phyloP scores from a whole-genome alignment of 768 basidiomycete genomes.

The Russula lepida region DNA sequence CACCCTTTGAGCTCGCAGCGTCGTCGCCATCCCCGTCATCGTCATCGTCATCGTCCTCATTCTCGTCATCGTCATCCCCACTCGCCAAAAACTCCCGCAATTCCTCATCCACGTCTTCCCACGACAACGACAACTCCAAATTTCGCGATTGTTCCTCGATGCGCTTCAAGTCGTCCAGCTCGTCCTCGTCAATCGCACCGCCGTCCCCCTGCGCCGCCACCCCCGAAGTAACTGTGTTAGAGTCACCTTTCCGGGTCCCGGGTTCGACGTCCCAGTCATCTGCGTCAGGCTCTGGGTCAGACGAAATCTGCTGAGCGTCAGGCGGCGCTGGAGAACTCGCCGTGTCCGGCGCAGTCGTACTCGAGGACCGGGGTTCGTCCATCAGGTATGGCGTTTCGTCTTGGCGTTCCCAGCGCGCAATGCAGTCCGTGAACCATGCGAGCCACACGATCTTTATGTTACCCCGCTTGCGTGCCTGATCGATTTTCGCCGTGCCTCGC shows the following conservation, averaged over 20 bases:
- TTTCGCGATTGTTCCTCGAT: conserved; percentile 12
- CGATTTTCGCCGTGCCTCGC: conserved; percentile 90
- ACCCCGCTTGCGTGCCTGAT: conserved; percentile 67
- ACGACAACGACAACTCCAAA: conserved; percentile 13
- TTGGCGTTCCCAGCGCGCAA: conserved; percentile 80
- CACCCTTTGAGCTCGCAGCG: conserved; percentile 15
- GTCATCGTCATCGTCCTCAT: conserved; percentile 33
- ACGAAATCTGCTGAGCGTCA: conserved; percentile 47
- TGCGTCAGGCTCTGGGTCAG: conserved; percentile 55
- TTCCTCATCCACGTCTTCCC: conserved; percentile 19
- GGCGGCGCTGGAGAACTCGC: conserved; percentile 36
- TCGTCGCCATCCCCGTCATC: conserved; percentile 32
- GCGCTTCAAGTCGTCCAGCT: conserved; percentile 18
- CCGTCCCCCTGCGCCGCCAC: conserved; percentile 19
- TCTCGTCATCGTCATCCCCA: conserved; percentile 22
- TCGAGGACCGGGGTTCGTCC: conserved; percentile 38
- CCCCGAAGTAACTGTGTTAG: conserved; percentile 11
- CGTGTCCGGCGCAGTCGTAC: conserved; percentile 31
- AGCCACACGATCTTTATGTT: conserved; percentile 80
- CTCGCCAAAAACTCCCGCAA: conserved; percentile 20
- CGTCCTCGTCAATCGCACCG: conserved; percentile 14
- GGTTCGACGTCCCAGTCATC: conserved; percentile 58
- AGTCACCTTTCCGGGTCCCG: conserved; percentile 21
- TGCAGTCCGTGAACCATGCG: conserved; percentile 82
- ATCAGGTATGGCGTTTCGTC: conserved; percentile 73